Evolutionary conservation across 441 rosid genomes (phyloP).

Genomic region (Hura crepitans): DNA sequence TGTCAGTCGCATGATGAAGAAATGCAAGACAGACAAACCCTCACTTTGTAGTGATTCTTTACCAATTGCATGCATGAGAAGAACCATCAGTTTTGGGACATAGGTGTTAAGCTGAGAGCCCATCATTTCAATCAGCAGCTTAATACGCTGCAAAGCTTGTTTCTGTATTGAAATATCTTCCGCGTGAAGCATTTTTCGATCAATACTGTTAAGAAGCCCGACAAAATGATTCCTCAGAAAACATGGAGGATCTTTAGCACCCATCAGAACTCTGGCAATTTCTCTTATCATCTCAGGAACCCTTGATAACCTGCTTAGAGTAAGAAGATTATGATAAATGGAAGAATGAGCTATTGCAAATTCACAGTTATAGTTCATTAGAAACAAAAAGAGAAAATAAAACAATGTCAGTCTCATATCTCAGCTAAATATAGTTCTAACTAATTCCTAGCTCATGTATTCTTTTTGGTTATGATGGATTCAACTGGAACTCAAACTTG

Average conservation of each 20-base stretch:
- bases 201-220: conserved; percentile 92
- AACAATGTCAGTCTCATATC: neutral
- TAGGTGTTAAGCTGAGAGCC: conserved; percentile 84
- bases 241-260: conserved; percentile 75
- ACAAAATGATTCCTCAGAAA: conserved; percentile 97
- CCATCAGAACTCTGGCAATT: conserved; percentile 76
- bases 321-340: conserved; percentile 20
- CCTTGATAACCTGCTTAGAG: conserved; percentile 62
- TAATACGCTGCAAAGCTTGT: conserved; percentile 90
- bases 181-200: conserved; percentile 91
- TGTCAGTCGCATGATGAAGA: conserved; percentile 75
- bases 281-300: conserved; percentile 81
- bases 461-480: too few species aligned
- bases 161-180: conserved; percentile 72
- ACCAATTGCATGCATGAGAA: conserved; percentile 90
- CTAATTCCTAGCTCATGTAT: neutral
- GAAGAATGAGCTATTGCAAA: conserved; percentile 17
- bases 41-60: conserved; percentile 87
- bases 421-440: neutral
- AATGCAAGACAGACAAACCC: conserved; percentile 88
- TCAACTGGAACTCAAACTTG: too few species aligned
- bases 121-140: conserved; percentile 94
- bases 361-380: conserved; percentile 3
- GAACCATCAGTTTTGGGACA: conserved; percentile 96
- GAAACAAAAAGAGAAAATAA: conserved; percentile 2